Evolutionary conservation across 306 rosid genomes (phyloP).

Genomic region (Pterocarpus macrocarpus): DNA sequence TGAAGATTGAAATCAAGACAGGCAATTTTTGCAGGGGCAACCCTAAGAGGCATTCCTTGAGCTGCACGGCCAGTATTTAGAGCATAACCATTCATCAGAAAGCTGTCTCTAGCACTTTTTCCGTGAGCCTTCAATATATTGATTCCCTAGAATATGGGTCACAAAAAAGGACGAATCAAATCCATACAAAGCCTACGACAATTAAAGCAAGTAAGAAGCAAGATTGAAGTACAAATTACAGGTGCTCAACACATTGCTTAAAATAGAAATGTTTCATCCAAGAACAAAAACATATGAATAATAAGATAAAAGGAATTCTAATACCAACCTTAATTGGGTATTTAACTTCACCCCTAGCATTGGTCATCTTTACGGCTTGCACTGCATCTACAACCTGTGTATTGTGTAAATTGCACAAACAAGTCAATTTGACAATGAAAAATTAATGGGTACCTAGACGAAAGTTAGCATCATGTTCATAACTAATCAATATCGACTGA

Average conservation of each 20-base stretch:
- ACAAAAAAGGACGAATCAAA: slow-evolving; percentile 3
- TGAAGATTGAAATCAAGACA: slow-evolving; percentile 99
- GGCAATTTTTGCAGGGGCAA: slow-evolving; percentile 92
- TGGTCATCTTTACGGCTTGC: slow-evolving; percentile 91
- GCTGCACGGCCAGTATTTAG: slow-evolving; percentile 95
- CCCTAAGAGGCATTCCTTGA: slow-evolving; percentile 97
- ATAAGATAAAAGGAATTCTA: slow-evolving; percentile 16
- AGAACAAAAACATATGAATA: background rate
- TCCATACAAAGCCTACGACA: slow-evolving; percentile 6
- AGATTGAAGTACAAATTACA: background rate
- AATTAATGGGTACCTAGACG: background rate
- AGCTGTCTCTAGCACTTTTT: slow-evolving; percentile 92
- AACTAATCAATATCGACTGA: slow-evolving; percentile 22
- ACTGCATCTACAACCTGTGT: slow-evolving; percentile 90
- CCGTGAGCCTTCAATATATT: slow-evolving; percentile 98
- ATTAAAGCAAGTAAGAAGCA: slow-evolving; percentile 13
- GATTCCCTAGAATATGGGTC: slow-evolving; percentile 67
- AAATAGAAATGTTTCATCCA: slow-evolving; percentile 26
- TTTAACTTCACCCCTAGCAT: slow-evolving; percentile 87
- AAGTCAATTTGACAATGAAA: slow-evolving; percentile 25
- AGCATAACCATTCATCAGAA: slow-evolving; percentile 93
- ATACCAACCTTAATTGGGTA: slow-evolving; percentile 94
- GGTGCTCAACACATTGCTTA: slow-evolving; percentile 39
- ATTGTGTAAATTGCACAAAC: slow-evolving; percentile 44
- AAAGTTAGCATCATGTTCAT: background rate